Evolutionary conservation across 306 rosid species (phyloP).

Genomic region (Vicia sativa): DNA sequence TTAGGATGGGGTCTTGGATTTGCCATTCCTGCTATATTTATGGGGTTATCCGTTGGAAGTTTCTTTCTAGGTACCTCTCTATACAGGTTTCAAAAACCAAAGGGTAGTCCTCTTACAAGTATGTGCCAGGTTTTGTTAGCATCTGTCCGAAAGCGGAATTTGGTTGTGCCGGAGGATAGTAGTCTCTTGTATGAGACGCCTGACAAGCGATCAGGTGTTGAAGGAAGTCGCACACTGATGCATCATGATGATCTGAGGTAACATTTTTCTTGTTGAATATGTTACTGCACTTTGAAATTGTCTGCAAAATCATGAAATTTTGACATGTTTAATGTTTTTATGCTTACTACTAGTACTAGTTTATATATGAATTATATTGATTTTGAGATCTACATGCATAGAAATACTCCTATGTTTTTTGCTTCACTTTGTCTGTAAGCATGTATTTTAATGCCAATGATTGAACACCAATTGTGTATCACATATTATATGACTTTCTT

Average conservation of each 20-base stretch:
- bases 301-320: too few species aligned
- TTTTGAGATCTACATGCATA: too few species aligned
- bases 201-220: constrained; percentile 58
- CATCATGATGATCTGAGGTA: constrained; percentile 77
- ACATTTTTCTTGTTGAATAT: constrained; percentile 12
- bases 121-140: constrained; percentile 87
- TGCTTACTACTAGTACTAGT: too few species aligned
- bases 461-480: too few species aligned
- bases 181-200: constrained; percentile 65
- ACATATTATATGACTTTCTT: too few species aligned
- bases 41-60: constrained; percentile 72
- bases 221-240: constrained; percentile 76
- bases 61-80: constrained; percentile 80
- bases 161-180: constrained; percentile 62
- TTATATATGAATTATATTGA: too few species aligned
- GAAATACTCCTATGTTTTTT: too few species aligned
- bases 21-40: constrained; percentile 82
- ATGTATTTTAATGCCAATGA: too few species aligned
- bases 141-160: constrained; percentile 57
- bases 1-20: constrained; percentile 95
- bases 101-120: constrained; percentile 86
- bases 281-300: too few species aligned
- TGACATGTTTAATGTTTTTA: too few species aligned
- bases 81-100: constrained; percentile 80
- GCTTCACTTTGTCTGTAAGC: too few species aligned